Base-by-base conservation (phyloP, 2,329 filamentous ascomycete genomes). In the Apiospora aurea region DNA sequence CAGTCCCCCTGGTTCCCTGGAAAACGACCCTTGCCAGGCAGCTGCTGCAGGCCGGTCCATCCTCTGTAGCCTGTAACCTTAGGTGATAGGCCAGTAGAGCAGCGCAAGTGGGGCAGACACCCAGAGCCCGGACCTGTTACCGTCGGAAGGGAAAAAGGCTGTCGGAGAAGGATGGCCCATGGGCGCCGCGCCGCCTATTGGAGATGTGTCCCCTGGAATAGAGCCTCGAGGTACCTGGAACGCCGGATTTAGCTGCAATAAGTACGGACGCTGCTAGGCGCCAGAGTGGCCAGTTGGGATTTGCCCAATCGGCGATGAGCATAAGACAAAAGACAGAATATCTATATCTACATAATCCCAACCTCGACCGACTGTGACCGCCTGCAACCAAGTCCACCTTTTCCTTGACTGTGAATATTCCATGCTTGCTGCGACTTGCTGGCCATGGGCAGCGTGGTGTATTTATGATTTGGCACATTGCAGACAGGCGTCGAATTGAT, bases 401-500 rank as follows among this genome's bases (percentile, higher is more conserved):
- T 24, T 41, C 41, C 21, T n/a, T 24, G 24, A 21, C 57, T n/a
- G 57, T 64, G 34, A 41, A 64, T 41, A 64, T 64, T 64, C 34
- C 57, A 41, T 64, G 57, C 57, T 64, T 64, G 57, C 57, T 64
- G 57, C 57, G 21, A 64, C 57, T 41, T 64, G 57, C 57, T 68
- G 67, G 43, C 67, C 43, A 68, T 68, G 67, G 67, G 67, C 67
- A 68, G 43, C 46, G 46, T 49, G 24, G 67, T 47, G 67, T 21
- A 46, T 68, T 47, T 68, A 68, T 49, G 67, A 68, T 68, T 68
- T 68, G 41, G 29, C 67, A 49, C 29, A 47, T 47, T 29, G 41
- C 43, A 46, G 41, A 68, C 29, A 46, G 43, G 57, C 57, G 57
- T 64, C 57, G 34, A 64, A 64, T 64, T 64, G 57, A 64, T 64